Base-by-base conservation (phyloP, 768 basidiomycete species). In the Termitomyces sp. region DNA sequence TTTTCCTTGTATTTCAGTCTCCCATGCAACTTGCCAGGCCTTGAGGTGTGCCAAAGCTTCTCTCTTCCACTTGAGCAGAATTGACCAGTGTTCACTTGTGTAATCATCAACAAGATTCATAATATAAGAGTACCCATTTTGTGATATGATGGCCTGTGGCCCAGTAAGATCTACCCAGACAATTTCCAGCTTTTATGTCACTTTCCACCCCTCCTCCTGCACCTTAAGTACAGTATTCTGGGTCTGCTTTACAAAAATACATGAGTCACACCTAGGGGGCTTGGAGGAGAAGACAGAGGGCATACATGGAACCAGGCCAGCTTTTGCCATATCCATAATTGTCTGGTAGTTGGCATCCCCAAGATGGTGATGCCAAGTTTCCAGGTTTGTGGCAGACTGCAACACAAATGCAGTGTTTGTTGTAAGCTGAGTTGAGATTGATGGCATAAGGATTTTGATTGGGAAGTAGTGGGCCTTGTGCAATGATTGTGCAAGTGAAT, bases 281-380 rank as follows among this genome's bases (percentile, higher is more conserved):
- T 32, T 38, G 17, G 54, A 40, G 54, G 59, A n/a, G 50, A 56
- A 53, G 6, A 9, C 20, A 12, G 42, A 40, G 10, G 61, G 63
- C 60, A 64, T 60, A 58, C 63, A 60, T 54, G 40, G 47, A 1
- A 60, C 49, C 11, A 59, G 55, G 12, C 65, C 56, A 10, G 53
- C 34, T 9, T 56, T 50, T 1, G 69, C 69, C 66, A 72, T 67
- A 7, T 69, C 67, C 2, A 53, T 40, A 6, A 75, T 20, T 0
- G 66, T 53, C 34, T 66, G 67, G 52, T 69, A 72, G 56, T 68
- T 73, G 32, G 68, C 51, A 50, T 75, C 72, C 0, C 72, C 70
- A 2, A 76, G 65, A 38, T 63, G 62, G 36, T 54, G 51, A 55
- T 74, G 73, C 73, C 71, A 74, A 3, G 68, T 71, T 11, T 68